Evolutionary conservation across 208 protist genomes (phyloP).

Genomic region (Vickermania spadyakhi): DNA sequence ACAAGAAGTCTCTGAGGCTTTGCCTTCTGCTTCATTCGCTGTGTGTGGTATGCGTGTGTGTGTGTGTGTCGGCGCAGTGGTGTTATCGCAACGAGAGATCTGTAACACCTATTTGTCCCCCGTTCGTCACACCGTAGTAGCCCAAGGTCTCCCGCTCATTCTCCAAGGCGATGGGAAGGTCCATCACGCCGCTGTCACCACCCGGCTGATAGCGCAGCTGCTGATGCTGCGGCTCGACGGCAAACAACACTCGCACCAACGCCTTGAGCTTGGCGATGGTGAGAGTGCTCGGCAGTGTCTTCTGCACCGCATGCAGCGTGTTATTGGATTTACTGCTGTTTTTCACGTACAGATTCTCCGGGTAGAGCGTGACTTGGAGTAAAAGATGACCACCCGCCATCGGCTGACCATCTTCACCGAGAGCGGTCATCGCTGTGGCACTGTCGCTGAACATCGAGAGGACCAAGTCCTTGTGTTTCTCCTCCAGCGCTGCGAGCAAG

Average conservation of each 20-base stretch:
- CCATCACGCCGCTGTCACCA: conserved; percentile 42
- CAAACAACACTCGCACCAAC: conserved; percentile 56
- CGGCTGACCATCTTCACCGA: conserved; percentile 20
- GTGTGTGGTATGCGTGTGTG: no score
- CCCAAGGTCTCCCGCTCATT: conserved; percentile 66
- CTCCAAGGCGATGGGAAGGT: conserved; percentile 31
- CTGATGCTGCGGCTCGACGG: conserved; percentile 52
- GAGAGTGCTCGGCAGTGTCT: conserved; percentile 64
- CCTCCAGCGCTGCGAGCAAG: conserved; percentile 37
- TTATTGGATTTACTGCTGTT: neutral
- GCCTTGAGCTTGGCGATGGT: conserved; percentile 76
- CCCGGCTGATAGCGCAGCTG: conserved; percentile 51
- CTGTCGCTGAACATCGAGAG: conserved; percentile 67
- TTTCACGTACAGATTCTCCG: conserved; percentile 31
- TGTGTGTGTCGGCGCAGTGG: no score
- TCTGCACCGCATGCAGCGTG: conserved; percentile 12
- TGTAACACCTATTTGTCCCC: conserved; percentile 47
- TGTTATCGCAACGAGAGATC: conserved; percentile 48
- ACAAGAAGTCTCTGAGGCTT: no score
- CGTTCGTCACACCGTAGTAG: conserved; percentile 68
- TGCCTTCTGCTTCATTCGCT: no score
- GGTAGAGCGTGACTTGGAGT: conserved; percentile 54
- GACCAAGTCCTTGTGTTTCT: conserved; percentile 82
- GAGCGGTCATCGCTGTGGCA: conserved; percentile 42
- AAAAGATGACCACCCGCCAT: conserved; percentile 33